These are phyloP conservation scores for Fusarium camptoceras DNA, from an alignment of 2,329 filamentous ascomycete species.

Conservation along the genomic window DNA sequence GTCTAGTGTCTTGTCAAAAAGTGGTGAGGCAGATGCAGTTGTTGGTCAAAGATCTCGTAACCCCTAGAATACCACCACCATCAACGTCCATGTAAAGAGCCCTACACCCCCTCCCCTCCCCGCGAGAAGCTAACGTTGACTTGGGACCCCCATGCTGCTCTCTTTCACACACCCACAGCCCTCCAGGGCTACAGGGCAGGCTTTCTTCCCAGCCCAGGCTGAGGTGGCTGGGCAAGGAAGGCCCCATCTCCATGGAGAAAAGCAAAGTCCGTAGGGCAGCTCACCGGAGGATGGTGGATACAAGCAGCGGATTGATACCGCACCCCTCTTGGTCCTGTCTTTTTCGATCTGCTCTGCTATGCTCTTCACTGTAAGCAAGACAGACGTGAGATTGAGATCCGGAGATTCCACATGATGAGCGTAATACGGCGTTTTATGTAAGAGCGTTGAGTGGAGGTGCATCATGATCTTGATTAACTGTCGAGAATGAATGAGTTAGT, in stretches of 20 bases:
- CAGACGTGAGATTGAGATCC: constrained; percentile 5
- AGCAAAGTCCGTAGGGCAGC: constrained; percentile 29
- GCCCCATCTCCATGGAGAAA: constrained; percentile 11
- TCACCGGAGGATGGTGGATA: constrained; percentile 20
- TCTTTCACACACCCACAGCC: constrained; percentile 25
- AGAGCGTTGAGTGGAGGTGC: constrained; percentile 25
- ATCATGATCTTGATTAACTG: constrained; percentile 20
- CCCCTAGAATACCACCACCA: constrained; percentile 4
- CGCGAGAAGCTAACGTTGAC: constrained; percentile 9
- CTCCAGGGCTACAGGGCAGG: constrained; percentile 34
- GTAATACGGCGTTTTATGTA: constrained; percentile 30
- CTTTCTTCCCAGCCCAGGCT: constrained; percentile 1
- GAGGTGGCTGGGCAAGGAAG: neutral
- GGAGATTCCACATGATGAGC: constrained; percentile 4
- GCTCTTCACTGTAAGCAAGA: constrained; percentile 26
- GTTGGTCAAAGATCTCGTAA: constrained; percentile 34
- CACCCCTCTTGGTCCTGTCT: constrained; percentile 14
- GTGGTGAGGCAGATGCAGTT: constrained; percentile 11
- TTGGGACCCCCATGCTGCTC: neutral
- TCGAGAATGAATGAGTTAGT: neutral
- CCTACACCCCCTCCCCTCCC: constrained; percentile 36
- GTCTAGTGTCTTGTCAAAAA: neutral
- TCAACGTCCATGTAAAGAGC: constrained; percentile 9
- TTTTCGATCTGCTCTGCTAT: neutral
- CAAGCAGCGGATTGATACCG: constrained; percentile 23